Conservation (phyloP, 768 basidiomycete genomes). For the Lactarius akahatsu region DNA sequence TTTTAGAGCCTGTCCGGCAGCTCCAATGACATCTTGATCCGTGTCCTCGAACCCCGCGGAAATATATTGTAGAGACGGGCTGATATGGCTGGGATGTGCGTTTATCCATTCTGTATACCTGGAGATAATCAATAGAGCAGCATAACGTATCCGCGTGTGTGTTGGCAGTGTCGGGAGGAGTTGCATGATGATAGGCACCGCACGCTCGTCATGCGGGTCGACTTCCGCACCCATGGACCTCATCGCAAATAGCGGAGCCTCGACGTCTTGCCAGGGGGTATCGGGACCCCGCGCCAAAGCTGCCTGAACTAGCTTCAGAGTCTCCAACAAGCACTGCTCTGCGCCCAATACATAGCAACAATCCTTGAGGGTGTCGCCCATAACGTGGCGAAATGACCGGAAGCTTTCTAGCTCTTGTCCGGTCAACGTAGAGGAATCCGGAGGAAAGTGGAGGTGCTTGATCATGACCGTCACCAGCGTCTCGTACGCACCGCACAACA, state of each 20-base stretch:
- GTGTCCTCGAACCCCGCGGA: constrained; percentile 85
- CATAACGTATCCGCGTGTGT: constrained; percentile 92
- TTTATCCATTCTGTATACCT: constrained; percentile 98
- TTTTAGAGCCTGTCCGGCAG: constrained; percentile 94
- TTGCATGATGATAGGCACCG: constrained; percentile 96
- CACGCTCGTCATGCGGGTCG: constrained; percentile 73
- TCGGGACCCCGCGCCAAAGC: constrained; percentile 64
- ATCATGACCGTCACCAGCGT: constrained; percentile 85
- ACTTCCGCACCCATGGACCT: constrained; percentile 97
- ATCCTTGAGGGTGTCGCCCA: constrained; percentile 99
- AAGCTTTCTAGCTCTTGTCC: constrained; percentile 93
- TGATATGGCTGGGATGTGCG: constrained; percentile 82
- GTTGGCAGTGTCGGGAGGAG: constrained; percentile 84
- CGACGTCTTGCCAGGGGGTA: constrained; percentile 90
- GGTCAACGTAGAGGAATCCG: constrained; percentile 59
- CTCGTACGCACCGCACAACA: constrained; percentile 81
- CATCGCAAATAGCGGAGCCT: constrained; percentile 97
- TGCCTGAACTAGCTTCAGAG: constrained; percentile 75
- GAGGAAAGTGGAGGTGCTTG: constrained; percentile 86
- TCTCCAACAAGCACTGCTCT: constrained; percentile 74
- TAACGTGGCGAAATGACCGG: constrained; percentile 92
- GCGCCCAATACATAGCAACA: constrained; percentile 93
- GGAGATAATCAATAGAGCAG: constrained; percentile 90
- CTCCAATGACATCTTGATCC: constrained; percentile 82
- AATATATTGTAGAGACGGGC: constrained; percentile 84